Evolutionary conservation across 306 rosid genomes (phyloP).

Genomic region (Lablab purpureus): DNA sequence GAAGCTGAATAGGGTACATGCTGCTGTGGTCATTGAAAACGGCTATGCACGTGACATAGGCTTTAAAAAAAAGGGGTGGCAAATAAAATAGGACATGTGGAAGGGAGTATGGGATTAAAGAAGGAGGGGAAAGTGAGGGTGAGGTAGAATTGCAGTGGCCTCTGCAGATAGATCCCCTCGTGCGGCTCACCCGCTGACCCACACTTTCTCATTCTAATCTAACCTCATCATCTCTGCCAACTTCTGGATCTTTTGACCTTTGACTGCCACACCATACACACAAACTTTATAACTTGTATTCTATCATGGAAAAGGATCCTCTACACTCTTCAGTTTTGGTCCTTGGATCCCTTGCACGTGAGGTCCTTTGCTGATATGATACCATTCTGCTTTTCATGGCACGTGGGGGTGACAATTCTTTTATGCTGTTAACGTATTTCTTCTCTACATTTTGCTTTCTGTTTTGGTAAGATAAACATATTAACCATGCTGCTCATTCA

Average conservation of each 20-base stretch:
- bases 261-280: constrained; percentile 53
- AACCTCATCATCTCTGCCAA: constrained; percentile 49
- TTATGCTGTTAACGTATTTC: constrained; percentile 13
- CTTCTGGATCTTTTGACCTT: constrained; percentile 71
- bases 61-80: constrained; percentile 46
- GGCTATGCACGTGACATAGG: constrained; percentile 58
- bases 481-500: constrained; percentile 55
- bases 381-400: constrained; percentile 72
- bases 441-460: background rate
- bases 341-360: constrained; percentile 88
- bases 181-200: constrained; percentile 83
- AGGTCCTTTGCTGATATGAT: constrained; percentile 57
- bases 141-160: constrained; percentile 49
- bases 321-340: constrained; percentile 4
- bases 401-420: constrained; percentile 61
- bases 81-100: constrained; percentile 41
- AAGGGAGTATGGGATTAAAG: constrained; percentile 26
- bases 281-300: constrained; percentile 12
- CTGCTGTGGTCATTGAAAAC: constrained; percentile 46
- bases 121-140: constrained; percentile 52
- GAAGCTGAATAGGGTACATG: constrained; percentile 14
- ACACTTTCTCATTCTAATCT: constrained; percentile 58
- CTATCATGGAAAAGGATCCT: constrained; percentile 25
- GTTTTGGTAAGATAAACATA: constrained; percentile 22
- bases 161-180: constrained; percentile 76